phyloP scores from a whole-genome alignment of 805 yeast genomes.

The Wickerhamomyces xylosicus region DNA sequence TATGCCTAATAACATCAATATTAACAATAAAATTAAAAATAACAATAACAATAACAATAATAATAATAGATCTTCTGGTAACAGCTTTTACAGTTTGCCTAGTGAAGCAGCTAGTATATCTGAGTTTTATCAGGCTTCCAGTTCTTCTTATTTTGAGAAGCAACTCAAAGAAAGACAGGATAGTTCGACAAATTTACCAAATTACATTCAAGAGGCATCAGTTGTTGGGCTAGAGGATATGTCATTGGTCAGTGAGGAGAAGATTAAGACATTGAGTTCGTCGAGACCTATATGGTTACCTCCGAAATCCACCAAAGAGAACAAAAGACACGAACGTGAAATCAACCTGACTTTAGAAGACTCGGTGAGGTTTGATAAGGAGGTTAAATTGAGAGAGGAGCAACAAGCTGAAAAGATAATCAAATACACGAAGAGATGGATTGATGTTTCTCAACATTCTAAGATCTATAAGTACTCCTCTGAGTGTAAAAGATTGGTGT shows the following conservation, averaged over 20 bases:
- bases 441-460: conserved; percentile 11
- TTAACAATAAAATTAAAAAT: too few relatives aligned
- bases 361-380: conserved; percentile 12
- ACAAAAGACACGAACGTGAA: conserved; percentile 43
- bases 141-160: conserved; percentile 8
- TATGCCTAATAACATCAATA: background rate
- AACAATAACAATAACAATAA: too few relatives aligned
- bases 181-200: conserved; percentile 21
- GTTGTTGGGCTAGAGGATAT: conserved; percentile 45
- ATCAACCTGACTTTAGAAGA: conserved; percentile 30
- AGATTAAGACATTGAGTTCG: conserved; percentile 25
- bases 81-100: conserved; percentile 8
- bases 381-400: conserved; percentile 4
- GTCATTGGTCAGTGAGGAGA: conserved; percentile 36
- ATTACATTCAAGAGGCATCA: conserved; percentile 25
- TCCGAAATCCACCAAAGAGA: conserved; percentile 48
- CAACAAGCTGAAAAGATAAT: conserved; percentile 3
- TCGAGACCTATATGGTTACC: conserved; percentile 66
- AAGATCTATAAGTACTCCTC: conserved; percentile 7
- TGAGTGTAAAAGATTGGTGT: conserved; percentile 14
- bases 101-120: conserved; percentile 18
- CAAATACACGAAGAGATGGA: conserved; percentile 13
- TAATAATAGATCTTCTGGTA: background rate
- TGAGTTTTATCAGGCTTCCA: conserved; percentile 13
- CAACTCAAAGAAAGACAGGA: conserved; percentile 12